phyloP scores from a whole-genome alignment of 2,329 filamentous ascomycete species.

The Diaporthe aspalathi region DNA sequence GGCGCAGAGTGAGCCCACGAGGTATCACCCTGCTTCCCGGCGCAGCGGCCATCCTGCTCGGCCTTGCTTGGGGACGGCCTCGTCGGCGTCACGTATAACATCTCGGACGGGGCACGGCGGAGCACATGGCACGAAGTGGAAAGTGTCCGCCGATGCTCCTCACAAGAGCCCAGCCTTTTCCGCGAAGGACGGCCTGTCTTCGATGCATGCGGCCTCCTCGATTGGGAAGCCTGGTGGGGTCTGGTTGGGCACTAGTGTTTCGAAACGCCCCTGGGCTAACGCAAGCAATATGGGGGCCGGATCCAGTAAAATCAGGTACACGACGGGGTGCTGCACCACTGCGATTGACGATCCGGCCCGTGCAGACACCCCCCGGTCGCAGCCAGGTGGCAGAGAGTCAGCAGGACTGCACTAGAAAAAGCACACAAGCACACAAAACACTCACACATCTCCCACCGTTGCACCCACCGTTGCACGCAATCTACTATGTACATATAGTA shows the following conservation, averaged over 20 bases:
- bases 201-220: conserved; percentile 23
- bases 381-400: neutral
- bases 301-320: conserved; percentile 21
- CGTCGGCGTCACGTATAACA: conserved; percentile 11
- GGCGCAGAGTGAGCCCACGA: conserved; percentile 24
- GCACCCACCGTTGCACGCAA: conserved; percentile 3
- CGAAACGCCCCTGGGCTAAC: conserved; percentile 31
- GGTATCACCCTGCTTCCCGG: conserved; percentile 1
- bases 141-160: conserved; percentile 17
- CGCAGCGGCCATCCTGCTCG: conserved; percentile 14
- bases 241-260: conserved; percentile 26
- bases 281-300: conserved; percentile 26
- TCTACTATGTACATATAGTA: no score
- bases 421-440: no score
- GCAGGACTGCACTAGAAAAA: neutral
- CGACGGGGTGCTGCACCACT: neutral
- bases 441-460: neutral
- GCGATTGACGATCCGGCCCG: conserved; percentile 20
- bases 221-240: conserved; percentile 21
- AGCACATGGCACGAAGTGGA: conserved; percentile 17
- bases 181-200: neutral
- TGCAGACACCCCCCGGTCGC: neutral
- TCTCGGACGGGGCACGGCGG: conserved; percentile 20
- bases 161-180: conserved; percentile 4
- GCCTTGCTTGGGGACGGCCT: conserved; percentile 12